Base-by-base conservation (phyloP, 805 yeast genomes). In the Candida pini region DNA sequence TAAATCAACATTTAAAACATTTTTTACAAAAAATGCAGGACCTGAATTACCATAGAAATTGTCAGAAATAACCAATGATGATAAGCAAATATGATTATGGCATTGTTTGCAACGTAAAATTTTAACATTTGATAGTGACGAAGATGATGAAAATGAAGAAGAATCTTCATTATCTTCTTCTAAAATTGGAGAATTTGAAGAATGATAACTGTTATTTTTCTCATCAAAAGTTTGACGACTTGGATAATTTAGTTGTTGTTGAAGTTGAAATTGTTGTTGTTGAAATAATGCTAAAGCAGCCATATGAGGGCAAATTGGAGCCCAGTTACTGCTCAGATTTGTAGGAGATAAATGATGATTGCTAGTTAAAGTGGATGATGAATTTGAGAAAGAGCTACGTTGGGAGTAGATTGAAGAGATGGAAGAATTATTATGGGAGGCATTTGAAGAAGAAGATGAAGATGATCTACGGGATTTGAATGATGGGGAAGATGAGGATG, bases 21-120 rank as follows among this genome's bases (percentile, higher is more conserved):
- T 43, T 3, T 51, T 44, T 10, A 60, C 63, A 36, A 54, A 56
- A 23, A 38, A 53, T 2, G 63, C 64, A 10, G 55, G 53, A 10
- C 64, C 64, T 12, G 56, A 43, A 28, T 49, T 48, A 2, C 62
- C 64, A 34, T 50, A 46, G 34, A 60, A 60, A 34, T 59, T 56
- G 30, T 48, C 58, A 4, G 62, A 55, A n/a, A 59, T 48, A 10
- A 59, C 40, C 14, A 54, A 39, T 3, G 55, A 43, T 12, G 43
- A 41, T 16, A 45, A 40, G 32, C 58, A 57, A 18, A 60, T 57
- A 41, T 60, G 63, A 15, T 51, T 55, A 40, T 59, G 62, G 30
- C 64, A 60, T 13, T 48, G 36, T 28, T 49, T 46, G 35, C 64
- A 60, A 18, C 62, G 39, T 26, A 54, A 45, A n/a, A 56, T 39